These are phyloP conservation scores for Blastobotrys americana DNA, from an alignment of 805 yeast species.

Conservation along the genomic window DNA sequence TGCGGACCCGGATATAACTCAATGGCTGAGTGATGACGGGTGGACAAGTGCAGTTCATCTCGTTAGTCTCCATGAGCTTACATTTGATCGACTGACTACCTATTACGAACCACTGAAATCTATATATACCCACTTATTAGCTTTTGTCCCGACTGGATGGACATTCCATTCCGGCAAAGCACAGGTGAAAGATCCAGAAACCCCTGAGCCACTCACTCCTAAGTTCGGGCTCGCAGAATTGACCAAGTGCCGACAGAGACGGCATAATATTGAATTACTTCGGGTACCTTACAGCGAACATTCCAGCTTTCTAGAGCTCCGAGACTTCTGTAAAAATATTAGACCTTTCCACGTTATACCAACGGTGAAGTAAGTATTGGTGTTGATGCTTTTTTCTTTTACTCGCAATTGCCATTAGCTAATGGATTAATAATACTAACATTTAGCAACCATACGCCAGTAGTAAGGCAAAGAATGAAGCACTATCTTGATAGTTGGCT, in stretches of 20 bases:
- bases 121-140: conserved; percentile 56
- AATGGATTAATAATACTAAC: too few relatives aligned
- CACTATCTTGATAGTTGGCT: too few relatives aligned
- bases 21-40: conserved; percentile 41
- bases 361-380: too few relatives aligned
- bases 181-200: conserved; percentile 1
- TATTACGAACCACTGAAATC: conserved; percentile 44
- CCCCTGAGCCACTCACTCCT: conserved; percentile 6
- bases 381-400: too few relatives aligned
- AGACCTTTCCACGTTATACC: conserved; percentile 55
- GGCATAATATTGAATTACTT: conserved; percentile 41
- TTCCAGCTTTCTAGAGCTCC: conserved; percentile 77
- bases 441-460: too few relatives aligned
- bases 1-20: conserved; percentile 36
- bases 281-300: conserved; percentile 89
- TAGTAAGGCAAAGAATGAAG: too few relatives aligned
- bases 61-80: conserved; percentile 56
- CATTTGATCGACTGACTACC: conserved; percentile 34
- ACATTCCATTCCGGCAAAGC: conserved; percentile 38
- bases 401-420: too few relatives aligned
- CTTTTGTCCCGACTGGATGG: conserved; percentile 90
- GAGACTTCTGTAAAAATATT: conserved; percentile 52
- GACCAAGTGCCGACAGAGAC: conserved; percentile 21
- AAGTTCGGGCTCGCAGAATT: conserved; percentile 13
- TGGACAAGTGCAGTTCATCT: conserved; percentile 56